These are phyloP conservation scores for Xylariaceae sp. DNA, from an alignment of 2,329 filamentous ascomycete species.

Conservation along the genomic window DNA sequence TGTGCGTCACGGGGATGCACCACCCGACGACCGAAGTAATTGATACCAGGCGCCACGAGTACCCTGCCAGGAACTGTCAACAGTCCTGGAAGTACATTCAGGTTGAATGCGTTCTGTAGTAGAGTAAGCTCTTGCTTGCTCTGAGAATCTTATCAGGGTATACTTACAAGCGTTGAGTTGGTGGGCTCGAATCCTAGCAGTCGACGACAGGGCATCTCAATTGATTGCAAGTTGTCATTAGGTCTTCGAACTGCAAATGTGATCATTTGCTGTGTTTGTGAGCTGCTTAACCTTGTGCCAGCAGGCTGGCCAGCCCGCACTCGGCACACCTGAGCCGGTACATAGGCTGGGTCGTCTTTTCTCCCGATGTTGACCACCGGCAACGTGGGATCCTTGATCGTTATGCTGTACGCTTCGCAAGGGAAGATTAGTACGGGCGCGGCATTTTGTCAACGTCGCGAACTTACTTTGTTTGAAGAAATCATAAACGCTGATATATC, in stretches of 20 bases:
- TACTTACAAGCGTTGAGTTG: conserved; percentile 1
- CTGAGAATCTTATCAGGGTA: not conserved
- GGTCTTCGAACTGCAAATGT: conserved; percentile 3
- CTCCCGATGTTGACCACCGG: conserved; percentile 4
- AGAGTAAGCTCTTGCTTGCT: not conserved
- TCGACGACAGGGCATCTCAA: conserved; percentile 1
- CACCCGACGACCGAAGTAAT: not conserved
- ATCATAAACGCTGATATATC: conserved; percentile 6
- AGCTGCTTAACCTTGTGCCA: not conserved
- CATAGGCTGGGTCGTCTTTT: conserved; percentile 5
- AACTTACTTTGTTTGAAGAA: conserved; percentile 8
- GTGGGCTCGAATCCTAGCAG: conserved; percentile 2
- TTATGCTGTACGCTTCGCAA: too few relatives aligned
- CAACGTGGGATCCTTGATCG: not conserved
- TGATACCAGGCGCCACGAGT: not conserved
- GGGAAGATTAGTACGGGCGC: not conserved
- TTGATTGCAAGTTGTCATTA: conserved; percentile 3
- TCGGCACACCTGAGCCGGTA: conserved; percentile 1
- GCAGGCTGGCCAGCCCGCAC: conserved; percentile 7
- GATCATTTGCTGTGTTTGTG: conserved; percentile 5
- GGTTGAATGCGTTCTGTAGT: conserved; percentile 1
- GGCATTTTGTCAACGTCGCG: not conserved
- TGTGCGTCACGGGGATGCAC: not conserved
- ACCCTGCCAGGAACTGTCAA: conserved; percentile 7
- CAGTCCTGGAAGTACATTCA: conserved; percentile 1